Evolutionary conservation across 768 basidiomycete species (phyloP), one percentile per base, ranked within the genome.

Genomic region (Macrolepiota fuliginosa): DNA sequence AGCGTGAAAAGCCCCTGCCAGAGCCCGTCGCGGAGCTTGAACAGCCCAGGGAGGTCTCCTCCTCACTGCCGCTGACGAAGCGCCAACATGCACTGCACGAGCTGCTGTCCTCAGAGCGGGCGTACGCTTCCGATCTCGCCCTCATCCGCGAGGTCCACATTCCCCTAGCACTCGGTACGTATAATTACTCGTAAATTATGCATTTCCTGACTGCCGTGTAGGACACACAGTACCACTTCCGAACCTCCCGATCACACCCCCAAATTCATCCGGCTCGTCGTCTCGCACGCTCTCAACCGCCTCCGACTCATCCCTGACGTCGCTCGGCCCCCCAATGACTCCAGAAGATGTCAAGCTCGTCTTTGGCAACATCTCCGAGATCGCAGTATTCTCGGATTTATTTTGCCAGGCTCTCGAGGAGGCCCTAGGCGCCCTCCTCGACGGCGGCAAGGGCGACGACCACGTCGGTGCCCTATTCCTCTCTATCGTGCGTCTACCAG

Each of bases 101-200:
- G 65, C 74, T 94, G 27, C 80, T 94, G 49, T 84, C 88, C 11
- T 90, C 90, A 22, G 92, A 94, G 69, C 79, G 89, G 27, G 88
- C 90, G 1, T 93, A 93, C 72, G 88, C 92, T 12, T 86, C 86
- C n/a, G 92, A 94, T 77, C 78, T 94, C 27, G 88, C 87, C 15
- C 77, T 93, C 57, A 85, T 94, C 64, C 81, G 87, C 56, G 87
- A 90, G 63, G 81, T 93, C 25, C 88, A 94, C 66, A 86, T 93
- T 42, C 91, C 91, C 5, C 73, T 92, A 56, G 92, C 91, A 50
- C 77, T 89, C 67, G 91, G 92, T 84, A 74, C 64, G 19, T 9
- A 19, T 22, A 49, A 6, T 55, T 58, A 55, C 68, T 17, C 66
- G 71, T 42, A 32, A 17, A 27, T 27, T 62, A 53, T 51, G 39